phyloP scores from a whole-genome alignment of 1,139 yeast genomes.

The Torulaspora pretoriensis region DNA sequence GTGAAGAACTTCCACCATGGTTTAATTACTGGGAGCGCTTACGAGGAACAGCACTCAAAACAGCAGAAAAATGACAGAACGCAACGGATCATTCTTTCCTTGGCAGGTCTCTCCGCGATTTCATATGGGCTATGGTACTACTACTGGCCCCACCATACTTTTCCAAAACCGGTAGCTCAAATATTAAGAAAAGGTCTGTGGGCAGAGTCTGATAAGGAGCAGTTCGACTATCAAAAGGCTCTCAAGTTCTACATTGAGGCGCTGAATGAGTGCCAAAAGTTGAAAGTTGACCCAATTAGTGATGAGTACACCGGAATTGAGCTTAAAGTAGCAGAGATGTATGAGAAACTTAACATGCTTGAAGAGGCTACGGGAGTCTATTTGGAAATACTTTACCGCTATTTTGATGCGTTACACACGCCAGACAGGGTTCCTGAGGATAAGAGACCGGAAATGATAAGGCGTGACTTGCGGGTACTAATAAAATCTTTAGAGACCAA shows the following conservation, averaged over 20 bases:
- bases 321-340: conserved; percentile 82
- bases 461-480: conserved; percentile 66
- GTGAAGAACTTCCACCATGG: conserved; percentile 7
- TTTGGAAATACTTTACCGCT: conserved; percentile 61
- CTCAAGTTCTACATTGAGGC: conserved; percentile 62
- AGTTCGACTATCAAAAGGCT: conserved; percentile 59
- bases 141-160: conserved; percentile 59
- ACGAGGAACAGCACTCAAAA: background rate
- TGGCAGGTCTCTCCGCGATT: conserved; percentile 34
- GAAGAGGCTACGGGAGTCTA: conserved; percentile 64
- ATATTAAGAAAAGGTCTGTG: conserved; percentile 65
- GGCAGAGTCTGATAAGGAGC: conserved; percentile 74
- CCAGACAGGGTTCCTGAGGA: conserved; percentile 37
- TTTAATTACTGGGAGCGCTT: conserved; percentile 40
- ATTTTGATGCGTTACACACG: conserved; percentile 50
- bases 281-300: conserved; percentile 51
- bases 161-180: conserved; percentile 57
- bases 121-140: conserved; percentile 46
- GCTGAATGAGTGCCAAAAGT: conserved; percentile 42
- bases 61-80: conserved; percentile 7
- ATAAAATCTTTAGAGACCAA: conserved; percentile 51
- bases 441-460: conserved; percentile 55
- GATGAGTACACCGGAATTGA: conserved; percentile 85
- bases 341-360: conserved; percentile 56
- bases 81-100: conserved; percentile 24